Base-by-base conservation (phyloP, 2,329 filamentous ascomycete species). In the Talaromyces sp. region DNA sequence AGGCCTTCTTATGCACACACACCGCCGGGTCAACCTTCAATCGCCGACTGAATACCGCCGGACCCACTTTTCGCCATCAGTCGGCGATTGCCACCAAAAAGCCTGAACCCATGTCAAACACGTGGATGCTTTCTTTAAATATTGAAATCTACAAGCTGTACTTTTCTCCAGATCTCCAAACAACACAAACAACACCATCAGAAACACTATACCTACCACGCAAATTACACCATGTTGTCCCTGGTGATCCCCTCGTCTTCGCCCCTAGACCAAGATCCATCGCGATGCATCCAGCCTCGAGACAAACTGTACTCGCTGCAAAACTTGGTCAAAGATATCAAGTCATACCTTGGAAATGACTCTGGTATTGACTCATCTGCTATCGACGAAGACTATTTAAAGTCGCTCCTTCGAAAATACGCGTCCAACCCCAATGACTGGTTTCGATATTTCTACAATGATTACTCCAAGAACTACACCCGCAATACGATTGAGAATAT, bases 401-500 rank as follows among this genome's bases (percentile, higher is more conserved):
- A 85, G 61, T 78, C 80, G 30, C 75, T 94, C 65, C 96, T 97
- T 91, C 78, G 85, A 61, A 78, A 83, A 31, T 96, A 97, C 76
- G 74, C 82, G 57, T 91, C 90, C 54, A 78, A 85, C 44, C 81
- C 88, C 61, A 75, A 79, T 30, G 88, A 93, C 60, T 97, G 93
- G 93, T 72, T 78, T 59, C 82, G 81, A 65, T 96, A 91, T 76
- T 90, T 90, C 31, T 84, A 94, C 68, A 83, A 83, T n/a, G 89
- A 96, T 69, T 68, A 78, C 18, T 87, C 82, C 65, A 82, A 87
- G 68, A 84, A 85, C 1, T 97, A 96, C 75, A 96, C 93, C 12
- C 81, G 93, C 60, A 96, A 96, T 72, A 83, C 96, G 4, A 92
- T 97, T 52, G 91, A 96, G 70, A 89, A 92, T 72, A 91, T 92